Conservation (phyloP, 495 filamentous ascomycete genomes). For the Annulohypoxylon moriforme region DNA sequence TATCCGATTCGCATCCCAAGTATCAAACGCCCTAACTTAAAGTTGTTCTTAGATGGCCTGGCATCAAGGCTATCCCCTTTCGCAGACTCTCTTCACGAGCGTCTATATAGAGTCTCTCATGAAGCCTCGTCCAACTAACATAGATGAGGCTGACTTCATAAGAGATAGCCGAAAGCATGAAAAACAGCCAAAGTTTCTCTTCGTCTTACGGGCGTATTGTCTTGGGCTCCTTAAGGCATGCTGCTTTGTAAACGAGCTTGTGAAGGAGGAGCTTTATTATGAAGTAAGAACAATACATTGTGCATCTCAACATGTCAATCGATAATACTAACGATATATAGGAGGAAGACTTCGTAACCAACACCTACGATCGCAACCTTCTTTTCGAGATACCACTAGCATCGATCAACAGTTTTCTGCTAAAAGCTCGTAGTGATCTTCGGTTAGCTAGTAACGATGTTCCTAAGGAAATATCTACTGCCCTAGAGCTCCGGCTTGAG, state of each 20-base stretch:
- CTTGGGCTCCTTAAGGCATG: conserved; percentile 85
- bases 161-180: conserved; percentile 43
- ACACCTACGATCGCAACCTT: conserved; percentile 84
- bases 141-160: conserved; percentile 78
- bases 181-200: conserved; percentile 63
- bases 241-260: conserved; percentile 77
- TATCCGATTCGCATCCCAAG: conserved; percentile 4
- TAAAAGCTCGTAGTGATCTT: conserved; percentile 68
- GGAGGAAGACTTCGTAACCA: conserved; percentile 97
- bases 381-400: conserved; percentile 69
- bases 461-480: conserved; percentile 63
- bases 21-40: conserved; percentile 30
- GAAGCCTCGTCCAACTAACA: conserved; percentile 71
- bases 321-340: conserved; percentile 54
- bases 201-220: conserved; percentile 86
- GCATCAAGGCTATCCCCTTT: conserved; percentile 93
- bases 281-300: conserved; percentile 66
- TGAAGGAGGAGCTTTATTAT: conserved; percentile 83
- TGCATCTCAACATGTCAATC: not conserved
- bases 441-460: conserved; percentile 58
- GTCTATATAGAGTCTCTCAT: conserved; percentile 89
- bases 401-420: conserved; percentile 69
- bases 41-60: conserved; percentile 82
- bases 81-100: conserved; percentile 94
- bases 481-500: conserved; percentile 70